Evolutionary conservation across 768 basidiomycete genomes (phyloP).

Genomic region (Leccinum subgranulosum): DNA sequence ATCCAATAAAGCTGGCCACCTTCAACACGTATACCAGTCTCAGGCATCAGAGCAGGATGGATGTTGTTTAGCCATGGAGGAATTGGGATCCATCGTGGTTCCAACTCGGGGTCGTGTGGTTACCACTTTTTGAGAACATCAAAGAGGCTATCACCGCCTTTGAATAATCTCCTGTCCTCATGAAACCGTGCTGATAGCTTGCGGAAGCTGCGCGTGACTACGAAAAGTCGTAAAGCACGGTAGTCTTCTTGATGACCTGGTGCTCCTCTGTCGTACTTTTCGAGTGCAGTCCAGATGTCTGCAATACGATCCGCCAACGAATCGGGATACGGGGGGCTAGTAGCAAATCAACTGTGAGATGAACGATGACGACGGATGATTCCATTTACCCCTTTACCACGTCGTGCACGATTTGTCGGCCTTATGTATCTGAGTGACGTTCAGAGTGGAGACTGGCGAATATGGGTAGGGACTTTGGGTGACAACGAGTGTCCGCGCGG

Average conservation of each 20-base stretch:
- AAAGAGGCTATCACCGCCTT: background rate
- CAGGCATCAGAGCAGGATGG: background rate
- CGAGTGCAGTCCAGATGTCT: background rate
- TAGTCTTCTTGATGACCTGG: background rate
- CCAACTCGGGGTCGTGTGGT: background rate
- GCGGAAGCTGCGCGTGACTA: background rate
- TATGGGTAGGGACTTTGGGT: background rate
- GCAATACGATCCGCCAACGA: background rate
- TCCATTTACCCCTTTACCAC: background rate
- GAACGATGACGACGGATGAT: too few species aligned
- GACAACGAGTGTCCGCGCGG: background rate
- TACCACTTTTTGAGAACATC: background rate
- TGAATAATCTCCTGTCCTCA: background rate
- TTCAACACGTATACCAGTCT: background rate
- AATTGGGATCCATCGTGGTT: background rate
- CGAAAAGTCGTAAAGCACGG: background rate
- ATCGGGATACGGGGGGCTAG: too few species aligned
- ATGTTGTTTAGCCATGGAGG: background rate
- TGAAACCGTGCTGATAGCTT: background rate
- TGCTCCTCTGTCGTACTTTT: background rate
- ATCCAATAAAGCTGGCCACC: background rate
- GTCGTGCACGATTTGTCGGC: background rate
- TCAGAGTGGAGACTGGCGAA: background rate
- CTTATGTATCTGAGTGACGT: background rate
- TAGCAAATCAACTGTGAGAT: background rate